Conservation (phyloP, 1,139 yeast genomes). For the Kurtzmaniella quercitrusa region DNA sequence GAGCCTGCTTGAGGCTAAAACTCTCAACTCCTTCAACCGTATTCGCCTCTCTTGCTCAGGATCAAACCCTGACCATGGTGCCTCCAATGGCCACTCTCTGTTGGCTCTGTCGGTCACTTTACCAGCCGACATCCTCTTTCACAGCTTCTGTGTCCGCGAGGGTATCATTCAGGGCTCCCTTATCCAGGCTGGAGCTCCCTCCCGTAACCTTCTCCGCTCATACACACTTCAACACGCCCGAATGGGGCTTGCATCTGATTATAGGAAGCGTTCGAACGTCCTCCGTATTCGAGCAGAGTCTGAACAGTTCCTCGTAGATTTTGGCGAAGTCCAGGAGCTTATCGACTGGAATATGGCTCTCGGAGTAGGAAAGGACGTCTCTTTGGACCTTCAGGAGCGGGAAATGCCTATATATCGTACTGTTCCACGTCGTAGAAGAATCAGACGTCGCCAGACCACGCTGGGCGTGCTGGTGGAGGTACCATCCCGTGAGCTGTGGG, state of each 20-base stretch:
- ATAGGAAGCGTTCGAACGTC: constrained; percentile 55
- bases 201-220: constrained; percentile 24
- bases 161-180: background rate
- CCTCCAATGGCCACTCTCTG: background rate
- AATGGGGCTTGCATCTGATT: constrained; percentile 67
- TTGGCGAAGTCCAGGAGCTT: constrained; percentile 51
- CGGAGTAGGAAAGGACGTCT: constrained; percentile 57
- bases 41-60: background rate
- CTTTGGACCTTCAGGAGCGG: constrained; percentile 57
- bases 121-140: background rate
- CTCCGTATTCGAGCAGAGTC: constrained; percentile 61
- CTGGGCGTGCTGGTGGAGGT: background rate
- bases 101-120: background rate
- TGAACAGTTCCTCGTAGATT: constrained; percentile 61
- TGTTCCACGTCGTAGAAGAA: constrained; percentile 64
- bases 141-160: background rate
- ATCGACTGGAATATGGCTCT: constrained; percentile 63
- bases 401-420: constrained; percentile 66
- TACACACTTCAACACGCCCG: constrained; percentile 69
- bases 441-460: constrained; percentile 15
- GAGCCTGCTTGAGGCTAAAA: constrained; percentile 25
- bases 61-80: constrained; percentile 2
- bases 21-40: constrained; percentile 11
- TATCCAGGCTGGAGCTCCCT: background rate
- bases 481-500: background rate